Evolutionary conservation across 495 filamentous ascomycete species (phyloP).

Genomic region (Penicillium manginii): DNA sequence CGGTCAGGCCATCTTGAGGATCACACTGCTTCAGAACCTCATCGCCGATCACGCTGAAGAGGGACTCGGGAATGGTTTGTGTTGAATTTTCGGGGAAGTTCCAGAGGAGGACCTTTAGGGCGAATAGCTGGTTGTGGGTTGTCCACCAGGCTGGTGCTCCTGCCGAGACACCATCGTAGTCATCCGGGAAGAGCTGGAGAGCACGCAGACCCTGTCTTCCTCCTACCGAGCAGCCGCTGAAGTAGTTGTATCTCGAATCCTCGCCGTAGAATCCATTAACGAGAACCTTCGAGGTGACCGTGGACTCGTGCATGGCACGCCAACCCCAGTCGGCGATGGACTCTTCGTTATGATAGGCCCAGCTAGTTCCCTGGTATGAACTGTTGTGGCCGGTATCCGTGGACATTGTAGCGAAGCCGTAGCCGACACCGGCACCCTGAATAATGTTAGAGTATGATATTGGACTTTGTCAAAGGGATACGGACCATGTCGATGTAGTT

Average conservation of each 20-base stretch:
- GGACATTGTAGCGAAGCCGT: conserved; percentile 56
- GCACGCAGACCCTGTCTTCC: conserved; percentile 50
- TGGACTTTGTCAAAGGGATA: background rate
- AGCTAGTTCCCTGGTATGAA: conserved; percentile 37
- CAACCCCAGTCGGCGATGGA: conserved; percentile 29
- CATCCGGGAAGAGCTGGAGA: conserved; percentile 42
- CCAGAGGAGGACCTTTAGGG: conserved; percentile 43
- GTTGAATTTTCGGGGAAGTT: conserved; percentile 8
- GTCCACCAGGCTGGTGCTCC: conserved; percentile 51
- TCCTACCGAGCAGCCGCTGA: conserved; percentile 50
- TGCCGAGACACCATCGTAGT: conserved; percentile 36
- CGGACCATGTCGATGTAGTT: conserved; percentile 53
- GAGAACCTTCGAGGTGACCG: background rate
- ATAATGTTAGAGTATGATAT: background rate
- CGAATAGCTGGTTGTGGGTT: conserved; percentile 53
- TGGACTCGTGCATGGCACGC: background rate
- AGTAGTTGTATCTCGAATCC: conserved; percentile 40
- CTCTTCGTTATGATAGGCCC: conserved; percentile 52
- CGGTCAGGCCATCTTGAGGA: conserved; percentile 52
- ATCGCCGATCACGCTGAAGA: conserved; percentile 12
- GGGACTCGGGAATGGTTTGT: conserved; percentile 11
- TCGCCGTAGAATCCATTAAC: conserved; percentile 14
- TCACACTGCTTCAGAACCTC: conserved; percentile 54
- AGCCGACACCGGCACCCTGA: conserved; percentile 39
- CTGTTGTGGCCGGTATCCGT: conserved; percentile 61